Evolutionary conservation across 2,329 filamentous ascomycete species (phyloP), one percentile per base, ranked within the genome.

Genomic region (Aspergillus aculeatus): DNA sequence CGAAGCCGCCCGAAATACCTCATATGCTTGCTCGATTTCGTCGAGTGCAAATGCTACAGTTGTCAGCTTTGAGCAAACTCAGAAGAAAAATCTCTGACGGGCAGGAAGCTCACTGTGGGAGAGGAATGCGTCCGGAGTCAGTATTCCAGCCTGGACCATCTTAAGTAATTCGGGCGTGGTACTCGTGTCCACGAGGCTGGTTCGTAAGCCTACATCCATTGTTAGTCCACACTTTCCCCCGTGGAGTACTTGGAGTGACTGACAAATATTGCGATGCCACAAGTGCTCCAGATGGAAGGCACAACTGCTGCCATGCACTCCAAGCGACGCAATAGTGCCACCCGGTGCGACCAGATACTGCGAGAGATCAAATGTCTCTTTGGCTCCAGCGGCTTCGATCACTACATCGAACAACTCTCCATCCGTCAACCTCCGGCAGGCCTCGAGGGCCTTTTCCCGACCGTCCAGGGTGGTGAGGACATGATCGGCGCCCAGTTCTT

Each of bases 351-450:
- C 77, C 19, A 86, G 67, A 10, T 79, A 73, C 69, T 86, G 83
- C 54, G 80, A 82, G 41, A 85, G 70, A 12, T 82, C 75, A 66
- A 86, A 85, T 0, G 81, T 84, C 0, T 77, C 76, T 0, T 82
- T 81, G 7, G 83, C 73, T 2, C 84, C 84, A 2, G 86, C 84
- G 0, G 82, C 83, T 68, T 86, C 84, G 50, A 86, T 84, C 0
- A 86, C 83, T 0, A 81, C 75, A 61, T 87, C 84, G 62, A 81
- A 85, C 0, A 83, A 83, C 58, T 79, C 75, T 2, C 78, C 80
- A 19, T 78, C 78, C 0, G 82, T 84, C 54, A 83, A 62, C 0
- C 74, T 76, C 2, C 84, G 73, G 3, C 67, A 63, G 7, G 77
- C 71, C 5, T 75, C 68, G 0, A 76, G 72, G 14, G 77, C 72